A percentile compares a stretch with the other conserved stretches of the same genome.
phyloP scores from a whole-genome alignment of 1,139 yeast genomes.

The Arxiozyma bovina region DNA sequence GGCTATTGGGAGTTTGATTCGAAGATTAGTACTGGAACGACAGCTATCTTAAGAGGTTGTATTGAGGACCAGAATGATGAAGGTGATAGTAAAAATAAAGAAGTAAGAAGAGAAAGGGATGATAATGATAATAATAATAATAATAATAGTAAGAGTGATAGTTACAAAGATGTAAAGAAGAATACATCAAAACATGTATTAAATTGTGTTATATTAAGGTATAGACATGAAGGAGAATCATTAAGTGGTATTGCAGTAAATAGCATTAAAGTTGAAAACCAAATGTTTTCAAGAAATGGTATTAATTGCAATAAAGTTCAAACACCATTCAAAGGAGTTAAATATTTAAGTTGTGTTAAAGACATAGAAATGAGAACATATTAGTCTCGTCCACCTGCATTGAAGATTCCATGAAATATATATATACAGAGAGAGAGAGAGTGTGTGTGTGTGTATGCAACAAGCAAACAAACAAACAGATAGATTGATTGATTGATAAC shows the following conservation, averaged over 20 bases:
- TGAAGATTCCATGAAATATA: too few species aligned
- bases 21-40: conserved; percentile 53
- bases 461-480: too few species aligned
- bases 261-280: conserved; percentile 47
- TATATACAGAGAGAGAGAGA: too few species aligned
- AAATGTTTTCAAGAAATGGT: neutral
- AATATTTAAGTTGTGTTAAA: conserved; percentile 48
- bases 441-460: too few species aligned
- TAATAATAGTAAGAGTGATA: neutral
- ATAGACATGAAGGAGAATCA: conserved; percentile 57
- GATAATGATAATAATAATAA: neutral
- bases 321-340: conserved; percentile 87
- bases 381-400: too few species aligned
- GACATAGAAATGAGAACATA: neutral
- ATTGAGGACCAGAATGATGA: conserved; percentile 21
- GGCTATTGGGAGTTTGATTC: conserved; percentile 72
- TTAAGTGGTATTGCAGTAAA: conserved; percentile 73
- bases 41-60: conserved; percentile 60
- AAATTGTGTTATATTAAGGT: conserved; percentile 42
- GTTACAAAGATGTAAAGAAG: neutral
- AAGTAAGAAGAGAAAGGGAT: too few species aligned
- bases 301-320: conserved; percentile 37
- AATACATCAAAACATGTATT: conserved; percentile 1
- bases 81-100: neutral
- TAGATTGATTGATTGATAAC: too few species aligned